Evolutionary conservation across 306 rosid genomes (phyloP).

Genomic region (Luffa acutangula): DNA sequence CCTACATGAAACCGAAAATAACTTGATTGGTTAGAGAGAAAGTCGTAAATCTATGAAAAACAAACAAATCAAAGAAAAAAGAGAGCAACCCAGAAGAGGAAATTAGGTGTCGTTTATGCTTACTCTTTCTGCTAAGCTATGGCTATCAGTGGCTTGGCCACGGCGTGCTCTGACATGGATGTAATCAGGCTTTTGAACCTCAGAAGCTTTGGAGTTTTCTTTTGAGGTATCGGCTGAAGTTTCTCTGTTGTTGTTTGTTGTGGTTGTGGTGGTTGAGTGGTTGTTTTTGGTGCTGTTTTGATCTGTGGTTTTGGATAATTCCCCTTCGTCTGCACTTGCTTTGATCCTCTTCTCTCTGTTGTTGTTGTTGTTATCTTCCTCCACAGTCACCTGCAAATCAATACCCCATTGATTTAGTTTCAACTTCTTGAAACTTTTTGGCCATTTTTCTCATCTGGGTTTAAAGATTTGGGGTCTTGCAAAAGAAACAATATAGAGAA

Average conservation of each 20-base stretch:
- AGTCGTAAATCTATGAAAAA: not conserved
- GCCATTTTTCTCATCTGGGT: not conserved
- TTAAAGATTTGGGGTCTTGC: not conserved
- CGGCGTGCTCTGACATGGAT: constrained; percentile 92
- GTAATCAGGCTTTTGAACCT: constrained; percentile 72
- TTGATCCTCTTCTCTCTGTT: constrained; percentile 43
- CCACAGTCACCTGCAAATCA: constrained; percentile 32
- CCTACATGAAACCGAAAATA: constrained; percentile 27
- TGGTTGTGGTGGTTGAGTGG: constrained; percentile 4
- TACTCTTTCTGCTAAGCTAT: constrained; percentile 92
- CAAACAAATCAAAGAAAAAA: not conserved
- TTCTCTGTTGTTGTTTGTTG: constrained; percentile 29
- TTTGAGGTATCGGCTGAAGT: constrained; percentile 44
- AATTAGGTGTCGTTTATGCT: constrained; percentile 6
- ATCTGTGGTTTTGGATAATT: constrained; percentile 43
- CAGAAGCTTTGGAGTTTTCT: constrained; percentile 70
- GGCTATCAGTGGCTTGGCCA: constrained; percentile 97
- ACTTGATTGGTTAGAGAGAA: not conserved
- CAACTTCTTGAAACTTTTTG: not conserved
- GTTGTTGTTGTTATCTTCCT: constrained; percentile 28
- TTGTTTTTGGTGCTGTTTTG: constrained; percentile 29
- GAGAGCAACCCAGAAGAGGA: not conserved
- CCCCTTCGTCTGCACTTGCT: constrained; percentile 47
- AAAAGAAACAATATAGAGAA: not conserved
- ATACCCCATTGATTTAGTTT: not conserved